Base-by-base conservation (phyloP, 1,139 yeast genomes). In the Saccharomyces uvarum region DNA sequence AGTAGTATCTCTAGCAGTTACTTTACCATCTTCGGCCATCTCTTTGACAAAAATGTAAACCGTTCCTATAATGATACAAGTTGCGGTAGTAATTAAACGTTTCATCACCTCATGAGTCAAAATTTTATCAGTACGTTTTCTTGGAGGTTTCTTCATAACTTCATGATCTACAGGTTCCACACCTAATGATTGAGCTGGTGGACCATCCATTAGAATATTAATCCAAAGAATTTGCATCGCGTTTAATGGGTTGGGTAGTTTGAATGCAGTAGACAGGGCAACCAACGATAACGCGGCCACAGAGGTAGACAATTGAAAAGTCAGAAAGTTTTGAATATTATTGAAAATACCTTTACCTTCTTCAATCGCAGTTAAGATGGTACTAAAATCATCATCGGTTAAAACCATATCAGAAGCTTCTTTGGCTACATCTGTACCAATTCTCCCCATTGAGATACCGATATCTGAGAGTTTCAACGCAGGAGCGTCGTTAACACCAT, bases 221-320 rank as follows among this genome's bases (percentile, higher is more conserved):
- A 93, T 93, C 97, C 98, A 93, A 64, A 93, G 76, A 63, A 93
- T 93, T 75, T 93, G 98, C 98, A 93, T 93, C 26, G 99, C 97
- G 69, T 93, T 93, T 63, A 93, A 78, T n/a, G 99, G 99, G 64
- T 90, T 91, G 53, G 97, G 97, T 57, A 91, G 77, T 48, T 90
- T 88, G 66, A 90, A 83, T 55, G 90, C 75, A 1, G 98, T 91
- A 2, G 97, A 80, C 59, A 91, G 75, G 0, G 97, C 97, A 66
- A 93, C 84, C 60, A 93, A 77, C 0, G 96, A 83, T 57, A 93
- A 78, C 0, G 99, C 98, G 13, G 98, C 98, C 64, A 93, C 91
- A 47, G 96, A 86, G 0, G 99, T 93, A 4, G 97, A 89, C 60
- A 93, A 77, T 75, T 93, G 99, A 76, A 93, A 93, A 4, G 97